Base-by-base conservation (phyloP, 1,139 yeast genomes). In the Geotrichum australiense region DNA sequence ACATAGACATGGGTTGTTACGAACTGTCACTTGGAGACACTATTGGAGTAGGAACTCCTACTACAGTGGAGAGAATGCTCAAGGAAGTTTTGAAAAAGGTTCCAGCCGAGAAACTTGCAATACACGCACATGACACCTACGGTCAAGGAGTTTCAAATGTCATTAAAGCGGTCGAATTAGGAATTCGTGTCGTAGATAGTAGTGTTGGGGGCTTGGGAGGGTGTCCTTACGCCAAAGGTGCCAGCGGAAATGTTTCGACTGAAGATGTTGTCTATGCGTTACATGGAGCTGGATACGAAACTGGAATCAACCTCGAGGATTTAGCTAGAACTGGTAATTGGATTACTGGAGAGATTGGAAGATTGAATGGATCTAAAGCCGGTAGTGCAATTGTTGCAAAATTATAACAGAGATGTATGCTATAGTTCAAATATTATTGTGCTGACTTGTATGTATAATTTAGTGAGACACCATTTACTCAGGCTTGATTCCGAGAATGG, bases 221-320 rank as follows among this genome's bases (percentile, higher is more conserved):
- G n/a, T 62, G 66, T 41, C 66, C 66, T 3, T 62, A 58, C 40
- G 64, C 66, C 21, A 60, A 58, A 42, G 65, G 66, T 2, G 65
- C 66, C 5, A 57, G 62, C 15, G 66, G 66, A 15, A 62, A 62
- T 39, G 63, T 62, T 3, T 53, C 64, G 3, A 60, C 65, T 3
- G 66, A 62, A 37, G 65, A 62, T 39, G 58, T 62, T 2, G 62
- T 59, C 12, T 62, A 62, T 41, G 57, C 62, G n/a, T 50, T 62
- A n/a, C 56, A 59, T 28, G 62, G 61, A 1, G 47, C 56, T n/a
- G 65, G 65, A 6, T 54, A 50, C 47, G 50, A 55, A 15, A 62
- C 65, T 4, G 65, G 65, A 4, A 51, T 62, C 30, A 58, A 62
- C 42, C 47, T 62, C 20, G 43, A 47, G 19, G 45, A 52, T 30